These are phyloP conservation scores for Eremothecium sinecaudum DNA, from an alignment of 1,139 yeast genomes.

Conservation along the genomic window DNA sequence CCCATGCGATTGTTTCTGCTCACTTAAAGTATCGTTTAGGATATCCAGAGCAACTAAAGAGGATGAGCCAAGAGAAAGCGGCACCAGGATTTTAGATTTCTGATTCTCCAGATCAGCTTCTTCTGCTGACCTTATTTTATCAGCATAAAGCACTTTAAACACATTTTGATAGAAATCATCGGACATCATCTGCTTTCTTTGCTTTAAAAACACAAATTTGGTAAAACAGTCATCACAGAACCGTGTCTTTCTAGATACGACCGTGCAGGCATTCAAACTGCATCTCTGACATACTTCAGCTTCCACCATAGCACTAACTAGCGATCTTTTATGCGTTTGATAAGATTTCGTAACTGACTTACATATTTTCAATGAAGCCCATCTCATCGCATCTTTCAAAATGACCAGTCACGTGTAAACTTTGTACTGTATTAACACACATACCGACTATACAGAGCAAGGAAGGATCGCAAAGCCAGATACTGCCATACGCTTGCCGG, in stretches of 20 bases:
- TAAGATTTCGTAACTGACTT: too few relatives aligned
- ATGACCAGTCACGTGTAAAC: too few relatives aligned
- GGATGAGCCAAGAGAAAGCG: slow-evolving; percentile 57
- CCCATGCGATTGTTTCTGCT: slow-evolving; percentile 50
- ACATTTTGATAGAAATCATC: slow-evolving; percentile 63
- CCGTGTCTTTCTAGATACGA: slow-evolving; percentile 57
- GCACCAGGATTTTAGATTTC: slow-evolving; percentile 41
- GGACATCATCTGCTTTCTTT: slow-evolving; percentile 70
- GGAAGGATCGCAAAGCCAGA: too few relatives aligned
- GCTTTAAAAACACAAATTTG: slow-evolving; percentile 66
- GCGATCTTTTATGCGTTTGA: too few relatives aligned
- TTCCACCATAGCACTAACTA: too few relatives aligned
- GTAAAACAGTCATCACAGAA: slow-evolving; percentile 66
- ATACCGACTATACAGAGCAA: too few relatives aligned
- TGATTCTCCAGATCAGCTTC: slow-evolving; percentile 19
- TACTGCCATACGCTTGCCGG: too few relatives aligned
- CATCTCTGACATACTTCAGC: slow-evolving; percentile 47
- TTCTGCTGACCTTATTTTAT: slow-evolving; percentile 25
- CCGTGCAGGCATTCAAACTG: slow-evolving; percentile 37
- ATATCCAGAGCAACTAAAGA: slow-evolving; percentile 64
- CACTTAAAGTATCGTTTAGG: slow-evolving; percentile 47
- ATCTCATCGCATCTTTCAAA: too few relatives aligned
- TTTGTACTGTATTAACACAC: too few relatives aligned
- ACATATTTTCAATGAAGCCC: too few relatives aligned
- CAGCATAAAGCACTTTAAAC: slow-evolving; percentile 35